phyloP scores from a whole-genome alignment of 2,329 filamentous ascomycete genomes.

The Elsinoe necatrix region DNA sequence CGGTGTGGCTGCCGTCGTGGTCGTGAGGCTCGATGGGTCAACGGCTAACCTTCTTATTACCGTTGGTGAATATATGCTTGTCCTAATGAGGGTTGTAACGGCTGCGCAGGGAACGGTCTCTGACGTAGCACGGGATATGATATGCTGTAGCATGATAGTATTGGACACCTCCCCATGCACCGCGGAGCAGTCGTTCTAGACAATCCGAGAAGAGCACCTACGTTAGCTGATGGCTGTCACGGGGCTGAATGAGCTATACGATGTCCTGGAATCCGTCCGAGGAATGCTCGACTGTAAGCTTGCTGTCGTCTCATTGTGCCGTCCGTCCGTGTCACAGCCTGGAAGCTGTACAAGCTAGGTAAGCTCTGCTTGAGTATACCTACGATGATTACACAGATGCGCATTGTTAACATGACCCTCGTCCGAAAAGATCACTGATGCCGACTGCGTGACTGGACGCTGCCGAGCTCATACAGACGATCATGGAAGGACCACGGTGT shows the following conservation, averaged over 20 bases:
- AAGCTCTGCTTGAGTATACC: no score
- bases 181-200: not conserved
- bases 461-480: not conserved
- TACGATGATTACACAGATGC: no score
- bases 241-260: not conserved
- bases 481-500: not conserved
- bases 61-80: conserved; percentile 11
- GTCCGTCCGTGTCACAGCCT: no score
- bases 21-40: not conserved
- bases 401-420: no score
- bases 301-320: no score
- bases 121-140: not conserved
- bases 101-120: not conserved
- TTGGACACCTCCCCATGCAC: not conserved
- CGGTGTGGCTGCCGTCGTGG: conserved; percentile 1
- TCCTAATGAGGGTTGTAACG: conserved; percentile 6
- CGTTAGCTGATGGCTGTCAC: not conserved
- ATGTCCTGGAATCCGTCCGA: no score
- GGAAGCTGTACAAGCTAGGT: no score
- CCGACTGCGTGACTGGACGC: not conserved
- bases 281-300: no score
- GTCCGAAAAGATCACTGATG: no score
- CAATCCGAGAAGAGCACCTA: not conserved
- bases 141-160: not conserved
- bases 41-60: conserved; percentile 10